Percentiles rank a stretch among this genome's conserved stretches.
phyloP scores from a whole-genome alignment of 2,329 filamentous ascomycete species.

The Tolypocladium tundrense region DNA sequence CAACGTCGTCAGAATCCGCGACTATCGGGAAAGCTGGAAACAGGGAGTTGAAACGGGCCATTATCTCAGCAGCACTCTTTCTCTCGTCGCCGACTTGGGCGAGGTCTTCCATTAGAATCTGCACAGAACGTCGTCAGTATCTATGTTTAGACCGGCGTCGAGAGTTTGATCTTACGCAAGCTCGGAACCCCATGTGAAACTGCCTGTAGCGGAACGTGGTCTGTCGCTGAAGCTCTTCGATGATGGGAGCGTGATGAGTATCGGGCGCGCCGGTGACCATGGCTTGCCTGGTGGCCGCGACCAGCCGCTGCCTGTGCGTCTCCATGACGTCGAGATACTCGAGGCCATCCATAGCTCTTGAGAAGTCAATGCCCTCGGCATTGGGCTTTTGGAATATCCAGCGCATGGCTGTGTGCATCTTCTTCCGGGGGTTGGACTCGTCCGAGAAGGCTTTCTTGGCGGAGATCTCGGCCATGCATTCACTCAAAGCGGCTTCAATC shows the following conservation, averaged over 20 bases:
- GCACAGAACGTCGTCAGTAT: not conserved
- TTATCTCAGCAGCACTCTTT: slow-evolving; percentile 11
- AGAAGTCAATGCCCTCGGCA: slow-evolving; percentile 17
- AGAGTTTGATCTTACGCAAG: slow-evolving; percentile 13
- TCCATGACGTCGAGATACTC: slow-evolving; percentile 22
- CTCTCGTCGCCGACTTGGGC: slow-evolving; percentile 2
- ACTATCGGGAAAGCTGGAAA: slow-evolving; percentile 18
- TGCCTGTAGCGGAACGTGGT: slow-evolving; percentile 16
- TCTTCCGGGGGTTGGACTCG: slow-evolving; percentile 15
- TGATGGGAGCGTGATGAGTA: slow-evolving; percentile 8
- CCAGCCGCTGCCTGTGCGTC: slow-evolving; percentile 17
- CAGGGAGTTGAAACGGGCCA: slow-evolving; percentile 25
- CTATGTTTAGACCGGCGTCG: not conserved
- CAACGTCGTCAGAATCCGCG: slow-evolving; percentile 10
- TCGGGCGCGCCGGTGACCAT: slow-evolving; percentile 5
- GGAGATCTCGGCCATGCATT: slow-evolving; percentile 10
- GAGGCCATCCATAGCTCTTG: slow-evolving; percentile 18
- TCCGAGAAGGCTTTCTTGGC: slow-evolving; percentile 3
- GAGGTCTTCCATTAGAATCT: slow-evolving; percentile 18
- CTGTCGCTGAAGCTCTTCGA: slow-evolving; percentile 20
- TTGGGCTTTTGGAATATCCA: slow-evolving; percentile 15
- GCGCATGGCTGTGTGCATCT: slow-evolving; percentile 12
- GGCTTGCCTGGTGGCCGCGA: slow-evolving; percentile 11
- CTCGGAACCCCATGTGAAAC: slow-evolving; percentile 22
- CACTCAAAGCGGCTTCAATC: slow-evolving; percentile 9